phyloP scores from a whole-genome alignment of 176 grass and related monocot genomes.

The Hordeum marinum region DNA sequence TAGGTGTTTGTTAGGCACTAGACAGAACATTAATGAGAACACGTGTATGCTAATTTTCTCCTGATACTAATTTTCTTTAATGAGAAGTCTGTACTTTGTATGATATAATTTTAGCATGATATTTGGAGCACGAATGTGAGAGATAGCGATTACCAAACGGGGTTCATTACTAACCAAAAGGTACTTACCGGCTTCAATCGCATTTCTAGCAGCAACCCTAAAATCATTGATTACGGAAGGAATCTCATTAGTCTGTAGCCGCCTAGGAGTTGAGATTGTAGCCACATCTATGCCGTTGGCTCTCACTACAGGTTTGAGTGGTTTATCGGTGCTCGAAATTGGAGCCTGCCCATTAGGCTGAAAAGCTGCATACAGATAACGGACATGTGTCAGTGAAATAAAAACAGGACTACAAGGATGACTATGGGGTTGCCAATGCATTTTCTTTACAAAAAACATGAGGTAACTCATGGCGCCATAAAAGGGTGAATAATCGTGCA shows the following conservation, averaged over 20 bases:
- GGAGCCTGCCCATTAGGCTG: conserved; percentile 63
- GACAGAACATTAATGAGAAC: not conserved
- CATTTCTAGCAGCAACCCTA: conserved; percentile 61
- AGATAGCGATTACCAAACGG: not conserved
- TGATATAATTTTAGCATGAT: not conserved
- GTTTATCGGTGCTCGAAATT: conserved; percentile 52
- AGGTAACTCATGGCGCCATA: not conserved
- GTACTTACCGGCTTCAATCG: conserved; percentile 53
- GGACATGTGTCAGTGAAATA: not conserved
- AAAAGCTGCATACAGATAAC: conserved; percentile 25
- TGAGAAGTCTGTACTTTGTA: not conserved
- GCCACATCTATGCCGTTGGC: conserved; percentile 28
- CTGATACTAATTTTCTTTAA: not conserved
- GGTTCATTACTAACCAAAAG: not conserved
- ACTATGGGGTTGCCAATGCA: not conserved
- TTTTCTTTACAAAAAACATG: not conserved
- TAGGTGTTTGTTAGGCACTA: not conserved
- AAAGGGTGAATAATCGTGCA: not conserved
- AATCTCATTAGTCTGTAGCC: conserved; percentile 49
- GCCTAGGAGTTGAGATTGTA: conserved; percentile 33
- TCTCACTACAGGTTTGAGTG: conserved; percentile 30
- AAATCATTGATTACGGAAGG: conserved; percentile 48
- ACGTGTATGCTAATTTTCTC: conserved; percentile 10
- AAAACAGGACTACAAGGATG: not conserved
- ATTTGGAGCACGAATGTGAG: not conserved